Evolutionary conservation across 139 green algal species (phyloP), one percentile per base, ranked within the genome.

Genomic region (Coccomyxa sp.): DNA sequence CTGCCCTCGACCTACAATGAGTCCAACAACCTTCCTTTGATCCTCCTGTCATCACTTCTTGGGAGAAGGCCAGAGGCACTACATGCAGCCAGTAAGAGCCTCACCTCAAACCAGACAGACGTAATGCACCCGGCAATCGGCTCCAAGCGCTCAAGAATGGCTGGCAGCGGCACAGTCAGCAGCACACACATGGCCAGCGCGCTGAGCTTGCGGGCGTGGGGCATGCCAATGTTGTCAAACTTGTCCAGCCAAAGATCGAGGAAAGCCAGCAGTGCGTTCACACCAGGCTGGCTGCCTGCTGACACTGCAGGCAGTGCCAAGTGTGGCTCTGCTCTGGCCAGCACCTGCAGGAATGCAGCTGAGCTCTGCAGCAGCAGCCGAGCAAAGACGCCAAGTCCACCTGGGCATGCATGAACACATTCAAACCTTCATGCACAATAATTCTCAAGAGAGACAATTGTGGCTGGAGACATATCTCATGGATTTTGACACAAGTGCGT

Each of bases 181-280:
- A 95, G 77, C 10, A 88, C 79, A 28, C 83, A 91, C 58, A 98
- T 89, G n/a, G 83, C 95, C 67, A 96, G 88, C 23, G 94, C 92
- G 21, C 67, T 86, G 18, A 98, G 90, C 88, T 96, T 96, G 58
- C 95, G 88, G 0, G 81, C 86, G 0, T 75, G 76, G 3, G 85
- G 85, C 83, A 84, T 78, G 63, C 18, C 82, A 15, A 84, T 80
- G 31, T 51, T 75, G 38, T 85, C 76, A 80, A 90, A 89, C 57
- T 87, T 87, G 63, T 93, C 88, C 51, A 94, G 77, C 92, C 93
- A 96, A 0, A 86, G 75, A 75, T 93, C 88, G 27, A 96, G 27
- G 18, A 94, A 88, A 0, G 84, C 58, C 67, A 92, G 80, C 58
- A 95, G 76, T 78, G 86, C 60, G 51, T 67, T 76, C 67, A 82